phyloP scores from a whole-genome alignment of 352 stramenopile genomes.

The Thalassiosira hispida region DNA sequence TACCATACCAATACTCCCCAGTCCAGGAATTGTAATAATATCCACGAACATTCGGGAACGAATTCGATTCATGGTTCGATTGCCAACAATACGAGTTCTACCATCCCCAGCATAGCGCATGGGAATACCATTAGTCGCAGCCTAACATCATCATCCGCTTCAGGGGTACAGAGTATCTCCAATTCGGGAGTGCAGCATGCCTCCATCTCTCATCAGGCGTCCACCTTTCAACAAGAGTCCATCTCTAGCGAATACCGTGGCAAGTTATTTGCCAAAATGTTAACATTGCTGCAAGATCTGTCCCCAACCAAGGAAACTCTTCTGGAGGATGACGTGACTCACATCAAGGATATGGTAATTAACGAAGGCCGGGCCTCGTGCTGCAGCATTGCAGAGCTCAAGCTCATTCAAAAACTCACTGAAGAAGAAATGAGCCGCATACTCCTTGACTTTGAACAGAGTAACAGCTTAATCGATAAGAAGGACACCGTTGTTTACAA shows the following conservation, averaged over 20 bases:
- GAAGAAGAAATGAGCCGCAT: conserved; percentile 45
- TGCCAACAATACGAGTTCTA: conserved; percentile 13
- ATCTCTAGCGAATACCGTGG: conserved; percentile 29
- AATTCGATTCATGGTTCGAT: neutral
- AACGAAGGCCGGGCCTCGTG: conserved; percentile 8
- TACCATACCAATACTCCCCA: neutral
- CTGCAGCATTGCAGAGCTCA: conserved; percentile 34
- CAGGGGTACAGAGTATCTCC: conserved; percentile 11
- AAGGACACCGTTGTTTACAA: neutral
- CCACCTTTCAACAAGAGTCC: neutral
- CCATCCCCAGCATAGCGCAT: conserved; percentile 7
- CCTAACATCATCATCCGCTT: conserved; percentile 11
- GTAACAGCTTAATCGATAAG: conserved; percentile 18
- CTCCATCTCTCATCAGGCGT: too few species aligned
- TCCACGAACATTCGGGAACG: neutral
- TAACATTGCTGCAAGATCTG: conserved; percentile 32
- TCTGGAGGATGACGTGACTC: neutral
- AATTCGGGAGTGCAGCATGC: neutral
- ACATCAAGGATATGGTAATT: conserved; percentile 14
- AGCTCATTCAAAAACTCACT: conserved; percentile 39
- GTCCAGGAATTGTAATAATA: too few species aligned
- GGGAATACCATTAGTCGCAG: conserved; percentile 15
- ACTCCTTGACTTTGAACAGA: conserved; percentile 28
- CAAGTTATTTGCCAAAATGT: conserved; percentile 43
- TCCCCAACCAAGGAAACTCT: conserved; percentile 9